A percentile compares a stretch with the other conserved stretches of the same genome.
These are phyloP conservation scores for Endocladia muricata DNA, from an alignment of 31 red algal genomes.

Conservation along the genomic window DNA sequence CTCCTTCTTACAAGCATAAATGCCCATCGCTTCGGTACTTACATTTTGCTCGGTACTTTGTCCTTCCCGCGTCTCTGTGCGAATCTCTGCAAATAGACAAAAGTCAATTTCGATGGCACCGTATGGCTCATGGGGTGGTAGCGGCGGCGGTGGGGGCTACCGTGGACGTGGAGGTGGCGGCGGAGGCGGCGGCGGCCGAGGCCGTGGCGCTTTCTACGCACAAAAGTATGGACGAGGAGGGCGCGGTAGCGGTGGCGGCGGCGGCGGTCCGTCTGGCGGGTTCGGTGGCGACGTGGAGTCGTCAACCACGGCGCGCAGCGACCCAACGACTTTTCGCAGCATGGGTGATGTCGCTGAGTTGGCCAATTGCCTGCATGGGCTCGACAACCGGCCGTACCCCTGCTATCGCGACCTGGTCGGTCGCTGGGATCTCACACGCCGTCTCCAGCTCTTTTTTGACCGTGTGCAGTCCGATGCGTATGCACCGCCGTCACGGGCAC, in stretches of 20 bases:
- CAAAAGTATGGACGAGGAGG: constrained; percentile 51
- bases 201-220: constrained; percentile 60
- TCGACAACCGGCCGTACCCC: constrained; percentile 55
- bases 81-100: background rate
- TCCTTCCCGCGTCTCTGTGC: too few relatives aligned
- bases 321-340: background rate
- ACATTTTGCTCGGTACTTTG: too few relatives aligned
- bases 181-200: constrained; percentile 13
- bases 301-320: background rate
- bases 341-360: constrained; percentile 11
- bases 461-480: constrained; percentile 71
- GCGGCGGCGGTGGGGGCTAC: constrained; percentile 3
- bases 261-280: background rate
- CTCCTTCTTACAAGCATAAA: too few relatives aligned
- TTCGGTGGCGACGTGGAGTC: background rate
- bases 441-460: constrained; percentile 46
- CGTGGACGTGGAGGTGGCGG: constrained; percentile 1
- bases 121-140: background rate
- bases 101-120: background rate
- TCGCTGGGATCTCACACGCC: constrained; percentile 35
- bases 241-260: constrained; percentile 4
- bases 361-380: constrained; percentile 13
- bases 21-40: too few relatives aligned
- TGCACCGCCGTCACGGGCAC: constrained; percentile 66
- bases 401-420: constrained; percentile 65